Conservation (phyloP, 192 early-diverging fungal species). For the Coemansia sp. region DNA sequence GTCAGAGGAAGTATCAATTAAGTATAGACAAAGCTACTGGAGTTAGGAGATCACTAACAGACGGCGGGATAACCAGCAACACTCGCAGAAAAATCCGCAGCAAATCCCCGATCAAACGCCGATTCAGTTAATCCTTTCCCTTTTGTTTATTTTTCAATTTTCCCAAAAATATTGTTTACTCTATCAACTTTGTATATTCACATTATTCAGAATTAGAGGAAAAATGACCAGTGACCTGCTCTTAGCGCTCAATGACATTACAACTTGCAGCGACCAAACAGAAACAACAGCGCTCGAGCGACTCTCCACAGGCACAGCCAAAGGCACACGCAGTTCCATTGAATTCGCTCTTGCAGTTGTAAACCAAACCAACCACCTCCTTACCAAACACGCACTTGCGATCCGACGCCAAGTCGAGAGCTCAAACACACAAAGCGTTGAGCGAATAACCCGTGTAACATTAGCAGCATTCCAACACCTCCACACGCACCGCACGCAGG, state of each 20-base stretch:
- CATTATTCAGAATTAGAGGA: no score
- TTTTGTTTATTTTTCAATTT: no score
- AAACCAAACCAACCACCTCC: conserved; percentile 47
- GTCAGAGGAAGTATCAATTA: no score
- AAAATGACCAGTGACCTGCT: conserved; percentile 21
- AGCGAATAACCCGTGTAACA: conserved; percentile 24
- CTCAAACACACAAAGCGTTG: conserved; percentile 6
- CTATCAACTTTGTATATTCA: no score
- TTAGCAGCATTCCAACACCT: conserved; percentile 31
- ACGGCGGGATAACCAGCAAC: no score
- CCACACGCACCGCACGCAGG: conserved; percentile 19
- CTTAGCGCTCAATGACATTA: conserved; percentile 15
- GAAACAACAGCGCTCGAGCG: conserved; percentile 29
- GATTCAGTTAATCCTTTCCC: no score
- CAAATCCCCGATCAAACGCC: no score
- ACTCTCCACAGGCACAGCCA: conserved; percentile 11
- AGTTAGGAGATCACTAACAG: no score
- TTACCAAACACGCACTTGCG: conserved; percentile 19
- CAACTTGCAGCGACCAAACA: conserved; percentile 25
- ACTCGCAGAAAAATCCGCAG: no score
- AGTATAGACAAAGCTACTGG: no score
- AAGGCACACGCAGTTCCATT: conserved; percentile 18
- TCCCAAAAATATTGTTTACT: no score
- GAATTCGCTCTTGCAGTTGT: conserved; percentile 40
- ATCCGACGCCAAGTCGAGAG: conserved; percentile 17